phyloP scores from a whole-genome alignment of 2,329 filamentous ascomycete species.

The Curvularia spicifera region DNA sequence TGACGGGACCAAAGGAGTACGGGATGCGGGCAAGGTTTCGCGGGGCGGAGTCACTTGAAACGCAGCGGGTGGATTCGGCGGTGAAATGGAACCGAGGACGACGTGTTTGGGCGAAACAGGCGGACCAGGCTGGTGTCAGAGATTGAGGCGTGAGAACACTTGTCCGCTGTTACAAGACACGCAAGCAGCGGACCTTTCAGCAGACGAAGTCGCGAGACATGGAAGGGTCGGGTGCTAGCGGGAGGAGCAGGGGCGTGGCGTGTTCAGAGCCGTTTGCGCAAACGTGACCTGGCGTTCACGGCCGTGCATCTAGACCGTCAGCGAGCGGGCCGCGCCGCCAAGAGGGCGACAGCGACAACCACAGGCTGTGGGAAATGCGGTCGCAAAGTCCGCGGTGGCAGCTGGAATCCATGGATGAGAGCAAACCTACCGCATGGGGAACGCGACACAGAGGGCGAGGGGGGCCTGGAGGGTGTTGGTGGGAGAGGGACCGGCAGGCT shows the following conservation, averaged over 20 bases:
- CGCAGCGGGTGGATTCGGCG: neutral
- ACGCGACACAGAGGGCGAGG: neutral
- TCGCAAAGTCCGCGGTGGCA: constrained; percentile 10
- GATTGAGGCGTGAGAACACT: too few species aligned
- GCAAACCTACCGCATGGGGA: constrained; percentile 12
- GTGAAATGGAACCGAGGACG: neutral
- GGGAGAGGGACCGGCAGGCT: neutral
- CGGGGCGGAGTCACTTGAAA: constrained; percentile 1
- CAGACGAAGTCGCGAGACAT: too few species aligned
- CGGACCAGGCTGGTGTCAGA: too few species aligned
- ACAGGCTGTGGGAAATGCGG: constrained; percentile 15
- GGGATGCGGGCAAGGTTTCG: constrained; percentile 6
- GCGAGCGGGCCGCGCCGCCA: constrained; percentile 18
- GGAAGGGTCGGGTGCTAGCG: neutral
- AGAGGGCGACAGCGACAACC: constrained; percentile 5
- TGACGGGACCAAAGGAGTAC: too few species aligned
- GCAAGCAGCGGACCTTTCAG: too few species aligned
- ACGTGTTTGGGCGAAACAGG: too few species aligned
- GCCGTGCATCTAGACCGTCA: constrained; percentile 14
- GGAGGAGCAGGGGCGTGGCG: neutral
- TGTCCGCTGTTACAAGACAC: too few species aligned
- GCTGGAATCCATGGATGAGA: constrained; percentile 8
- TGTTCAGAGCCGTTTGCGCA: neutral
- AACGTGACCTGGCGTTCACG: constrained; percentile 8
- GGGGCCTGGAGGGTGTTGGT: neutral